These are phyloP conservation scores for Cystofilobasidium ferigula DNA, from an alignment of 768 basidiomycete species.

Conservation along the genomic window DNA sequence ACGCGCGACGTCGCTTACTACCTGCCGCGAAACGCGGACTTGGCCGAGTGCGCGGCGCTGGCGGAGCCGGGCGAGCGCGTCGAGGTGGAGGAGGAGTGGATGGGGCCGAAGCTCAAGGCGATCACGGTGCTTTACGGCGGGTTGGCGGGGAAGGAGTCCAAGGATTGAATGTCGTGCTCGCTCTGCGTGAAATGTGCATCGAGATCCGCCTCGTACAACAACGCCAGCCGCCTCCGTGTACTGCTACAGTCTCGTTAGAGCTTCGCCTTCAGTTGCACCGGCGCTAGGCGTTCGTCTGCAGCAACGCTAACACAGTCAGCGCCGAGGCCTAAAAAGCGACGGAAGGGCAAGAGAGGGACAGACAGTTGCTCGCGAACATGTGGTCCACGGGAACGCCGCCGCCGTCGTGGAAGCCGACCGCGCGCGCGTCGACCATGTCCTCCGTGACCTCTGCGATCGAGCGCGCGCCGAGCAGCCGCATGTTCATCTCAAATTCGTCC, in stretches of 20 bases:
- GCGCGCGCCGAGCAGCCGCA: conserved; percentile 78
- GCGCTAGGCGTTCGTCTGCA: neutral
- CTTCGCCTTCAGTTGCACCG: neutral
- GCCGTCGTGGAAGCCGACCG: conserved; percentile 48
- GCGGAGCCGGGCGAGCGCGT: conserved; percentile 32
- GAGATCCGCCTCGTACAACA: too few relatives aligned
- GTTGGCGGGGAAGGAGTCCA: conserved; percentile 3
- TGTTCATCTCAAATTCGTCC: conserved; percentile 98
- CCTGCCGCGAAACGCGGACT: conserved; percentile 66
- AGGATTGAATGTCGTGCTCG: too few relatives aligned
- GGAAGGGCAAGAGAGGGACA: neutral
- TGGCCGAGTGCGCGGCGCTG: conserved; percentile 60
- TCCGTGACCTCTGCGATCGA: conserved; percentile 68
- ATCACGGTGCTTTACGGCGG: conserved; percentile 91
- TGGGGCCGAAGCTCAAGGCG: conserved; percentile 83
- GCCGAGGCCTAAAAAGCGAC: neutral
- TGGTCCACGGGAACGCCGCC: neutral
- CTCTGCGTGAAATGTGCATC: too few relatives aligned
- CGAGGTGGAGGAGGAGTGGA: conserved; percentile 65
- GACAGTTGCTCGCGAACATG: conserved; percentile 3
- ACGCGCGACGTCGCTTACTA: conserved; percentile 56
- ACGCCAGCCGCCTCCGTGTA: too few relatives aligned
- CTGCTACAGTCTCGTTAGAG: neutral
- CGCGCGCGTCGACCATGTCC: conserved; percentile 78
- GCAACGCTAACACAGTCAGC: too few relatives aligned